These are phyloP conservation scores for Ceratobasidium sp. DNA, from an alignment of 1,284 basidiomycete species.

Conservation along the genomic window DNA sequence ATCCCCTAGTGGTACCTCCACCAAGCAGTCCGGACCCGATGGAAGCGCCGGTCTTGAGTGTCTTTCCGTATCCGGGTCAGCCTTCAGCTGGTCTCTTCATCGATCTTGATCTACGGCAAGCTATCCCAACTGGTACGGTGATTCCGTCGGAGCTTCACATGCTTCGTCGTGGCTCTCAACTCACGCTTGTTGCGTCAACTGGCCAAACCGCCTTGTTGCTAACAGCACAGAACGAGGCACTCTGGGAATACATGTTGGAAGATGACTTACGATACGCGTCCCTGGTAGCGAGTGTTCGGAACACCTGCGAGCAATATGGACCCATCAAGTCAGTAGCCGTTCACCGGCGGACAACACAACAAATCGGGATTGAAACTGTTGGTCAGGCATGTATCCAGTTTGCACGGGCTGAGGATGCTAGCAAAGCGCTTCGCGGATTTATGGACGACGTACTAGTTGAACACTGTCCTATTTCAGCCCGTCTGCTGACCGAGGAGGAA, in stretches of 20 bases:
- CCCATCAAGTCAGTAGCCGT: background rate
- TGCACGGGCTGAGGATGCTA: background rate
- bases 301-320: background rate
- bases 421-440: background rate
- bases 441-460: background rate
- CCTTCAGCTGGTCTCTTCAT: background rate
- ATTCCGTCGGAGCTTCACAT: background rate
- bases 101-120: background rate
- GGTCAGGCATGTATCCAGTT: conserved; percentile 12
- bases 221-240: background rate
- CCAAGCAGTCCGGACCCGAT: background rate
- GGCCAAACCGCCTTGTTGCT: conserved; percentile 1
- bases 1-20: background rate
- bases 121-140: background rate
- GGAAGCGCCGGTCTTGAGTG: background rate
- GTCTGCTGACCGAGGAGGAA: background rate
- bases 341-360: background rate
- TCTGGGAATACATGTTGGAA: background rate
- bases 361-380: background rate
- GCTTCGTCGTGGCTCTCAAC: background rate
- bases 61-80: background rate
- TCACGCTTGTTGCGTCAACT: background rate
- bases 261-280: background rate
- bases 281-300: background rate
- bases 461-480: background rate